Evolutionary conservation across 768 basidiomycete genomes (phyloP).

Genomic region (Agaricus subrufescens): DNA sequence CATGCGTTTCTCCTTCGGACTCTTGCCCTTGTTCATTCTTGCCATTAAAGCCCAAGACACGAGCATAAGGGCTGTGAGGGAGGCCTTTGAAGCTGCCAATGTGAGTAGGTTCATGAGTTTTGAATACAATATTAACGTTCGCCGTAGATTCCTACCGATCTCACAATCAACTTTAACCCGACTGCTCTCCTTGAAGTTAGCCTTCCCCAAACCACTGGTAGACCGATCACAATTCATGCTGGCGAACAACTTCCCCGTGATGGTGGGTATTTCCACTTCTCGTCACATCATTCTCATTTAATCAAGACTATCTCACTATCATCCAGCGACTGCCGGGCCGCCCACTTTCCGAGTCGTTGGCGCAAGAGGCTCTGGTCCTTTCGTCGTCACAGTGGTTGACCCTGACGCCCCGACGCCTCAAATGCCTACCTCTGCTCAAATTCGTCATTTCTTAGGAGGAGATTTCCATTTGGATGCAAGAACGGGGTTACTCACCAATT

Average conservation of each 20-base stretch:
- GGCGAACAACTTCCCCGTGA: slow-evolving; percentile 18
- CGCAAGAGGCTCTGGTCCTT: slow-evolving; percentile 28
- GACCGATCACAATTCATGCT: slow-evolving; percentile 17
- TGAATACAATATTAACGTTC: background rate
- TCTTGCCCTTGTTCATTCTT: background rate
- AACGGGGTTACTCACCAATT: slow-evolving; percentile 22
- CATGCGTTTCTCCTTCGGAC: background rate
- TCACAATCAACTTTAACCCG: slow-evolving; percentile 19
- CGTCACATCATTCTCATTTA: background rate
- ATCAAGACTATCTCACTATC: background rate
- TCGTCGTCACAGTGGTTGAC: slow-evolving; percentile 42
- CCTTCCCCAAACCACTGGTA: slow-evolving; percentile 16
- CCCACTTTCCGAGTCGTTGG: slow-evolving; percentile 28
- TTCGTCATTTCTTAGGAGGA: slow-evolving; percentile 45
- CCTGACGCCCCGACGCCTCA: slow-evolving; percentile 52
- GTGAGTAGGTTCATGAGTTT: slow-evolving; percentile 10
- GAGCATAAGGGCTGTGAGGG: slow-evolving; percentile 15
- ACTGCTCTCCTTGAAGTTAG: slow-evolving; percentile 20
- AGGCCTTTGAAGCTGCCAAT: slow-evolving; percentile 21
- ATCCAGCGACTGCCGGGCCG: slow-evolving; percentile 32
- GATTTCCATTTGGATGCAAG: slow-evolving; percentile 23
- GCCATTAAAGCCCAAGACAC: slow-evolving; percentile 18
- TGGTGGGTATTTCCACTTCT: background rate
- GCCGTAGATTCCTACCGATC: slow-evolving; percentile 19
- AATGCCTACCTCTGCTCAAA: slow-evolving; percentile 33